These are phyloP conservation scores for Arthrobotrys megalospora DNA, from an alignment of 2,329 filamentous ascomycete species.

Conservation along the genomic window DNA sequence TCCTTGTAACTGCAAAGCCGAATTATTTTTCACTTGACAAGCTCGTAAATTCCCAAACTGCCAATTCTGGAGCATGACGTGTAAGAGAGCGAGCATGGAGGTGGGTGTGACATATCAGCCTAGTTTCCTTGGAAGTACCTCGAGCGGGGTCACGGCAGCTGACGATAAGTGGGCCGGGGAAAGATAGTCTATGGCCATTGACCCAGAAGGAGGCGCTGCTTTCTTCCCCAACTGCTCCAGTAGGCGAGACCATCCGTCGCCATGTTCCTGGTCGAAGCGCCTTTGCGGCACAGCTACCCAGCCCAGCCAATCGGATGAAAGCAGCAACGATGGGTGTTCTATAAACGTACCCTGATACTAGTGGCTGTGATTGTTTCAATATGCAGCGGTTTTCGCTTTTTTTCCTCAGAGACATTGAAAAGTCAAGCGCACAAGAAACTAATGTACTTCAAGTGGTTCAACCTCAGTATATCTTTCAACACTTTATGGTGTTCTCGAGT, in stretches of 20 bases:
- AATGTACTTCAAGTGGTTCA: background rate
- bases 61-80: constrained; percentile 9
- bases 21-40: background rate
- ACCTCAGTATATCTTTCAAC: background rate
- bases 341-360: background rate
- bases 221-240: constrained; percentile 15
- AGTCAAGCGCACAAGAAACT: background rate
- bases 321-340: constrained; percentile 6
- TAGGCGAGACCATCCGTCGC: constrained; percentile 4
- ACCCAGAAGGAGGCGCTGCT: constrained; percentile 24
- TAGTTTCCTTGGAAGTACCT: constrained; percentile 1
- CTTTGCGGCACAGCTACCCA: constrained; percentile 36
- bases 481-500: background rate
- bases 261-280: constrained; percentile 32
- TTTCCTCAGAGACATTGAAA: background rate
- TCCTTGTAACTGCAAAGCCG: background rate
- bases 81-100: background rate
- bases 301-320: constrained; percentile 26
- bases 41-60: background rate
- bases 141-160: constrained; percentile 6
- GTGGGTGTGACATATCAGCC: constrained; percentile 18
- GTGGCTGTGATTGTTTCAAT: constrained; percentile 13
- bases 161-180: constrained; percentile 10
- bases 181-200: background rate
- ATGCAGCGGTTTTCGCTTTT: constrained; percentile 2